Conservation (phyloP, 768 basidiomycete genomes). For the Macrocybe gigantea region DNA sequence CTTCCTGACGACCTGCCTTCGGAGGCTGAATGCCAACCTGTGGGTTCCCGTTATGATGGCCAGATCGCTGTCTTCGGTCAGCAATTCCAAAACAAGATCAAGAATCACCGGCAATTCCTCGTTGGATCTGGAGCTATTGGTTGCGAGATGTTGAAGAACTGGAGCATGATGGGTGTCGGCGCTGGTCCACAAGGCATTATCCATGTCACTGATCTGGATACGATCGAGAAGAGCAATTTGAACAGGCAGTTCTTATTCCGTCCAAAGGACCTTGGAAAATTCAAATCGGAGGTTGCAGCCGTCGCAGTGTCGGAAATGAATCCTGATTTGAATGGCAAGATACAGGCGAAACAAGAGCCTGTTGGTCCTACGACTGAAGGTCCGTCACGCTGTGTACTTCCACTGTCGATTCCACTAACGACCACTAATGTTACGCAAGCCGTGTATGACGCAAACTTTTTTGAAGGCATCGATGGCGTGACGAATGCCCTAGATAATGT, state of each 20-base stretch:
- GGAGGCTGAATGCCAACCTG: slow-evolving; percentile 80
- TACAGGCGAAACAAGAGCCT: slow-evolving; percentile 83
- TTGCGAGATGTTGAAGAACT: slow-evolving; percentile 99
- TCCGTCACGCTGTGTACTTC: slow-evolving; percentile 30
- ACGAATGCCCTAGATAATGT: slow-evolving; percentile 98
- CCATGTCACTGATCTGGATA: slow-evolving; percentile 95
- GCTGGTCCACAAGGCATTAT: slow-evolving; percentile 74
- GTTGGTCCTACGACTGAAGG: slow-evolving; percentile 93
- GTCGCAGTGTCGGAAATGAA: slow-evolving; percentile 95
- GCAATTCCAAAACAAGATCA: slow-evolving; percentile 87
- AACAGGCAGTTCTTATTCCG: slow-evolving; percentile 99
- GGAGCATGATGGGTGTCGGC: slow-evolving; percentile 97
- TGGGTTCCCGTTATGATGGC: slow-evolving; percentile 81
- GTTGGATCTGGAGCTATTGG: slow-evolving; percentile 99
- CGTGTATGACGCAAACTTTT: slow-evolving; percentile 86
- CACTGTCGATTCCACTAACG: slow-evolving; percentile 42
- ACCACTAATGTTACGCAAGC: slow-evolving; percentile 62
- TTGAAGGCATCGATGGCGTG: slow-evolving; percentile 81
- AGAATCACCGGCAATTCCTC: slow-evolving; percentile 87
- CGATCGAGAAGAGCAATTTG: slow-evolving; percentile 98
- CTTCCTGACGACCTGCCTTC: slow-evolving; percentile 70
- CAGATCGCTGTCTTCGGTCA: slow-evolving; percentile 97
- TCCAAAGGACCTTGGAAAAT: slow-evolving; percentile 91
- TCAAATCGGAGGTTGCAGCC: slow-evolving; percentile 94
- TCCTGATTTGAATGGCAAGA: slow-evolving; percentile 80